Conservation (phyloP, 2,329 filamentous ascomycete genomes). For the Sporothrix humicola region DNA sequence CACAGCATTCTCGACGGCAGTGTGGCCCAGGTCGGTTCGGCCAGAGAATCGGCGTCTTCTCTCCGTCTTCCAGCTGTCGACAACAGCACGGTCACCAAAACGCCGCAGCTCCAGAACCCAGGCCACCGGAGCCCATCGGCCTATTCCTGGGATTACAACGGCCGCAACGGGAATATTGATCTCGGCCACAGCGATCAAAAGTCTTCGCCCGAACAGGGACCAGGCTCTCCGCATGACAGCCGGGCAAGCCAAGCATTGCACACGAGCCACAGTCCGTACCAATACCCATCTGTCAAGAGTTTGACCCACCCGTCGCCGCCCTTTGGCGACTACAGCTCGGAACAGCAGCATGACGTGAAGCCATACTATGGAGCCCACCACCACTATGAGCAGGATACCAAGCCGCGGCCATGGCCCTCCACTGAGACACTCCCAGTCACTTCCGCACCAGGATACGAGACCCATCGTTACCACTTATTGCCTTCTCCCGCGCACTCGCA, state of each 20-base stretch:
- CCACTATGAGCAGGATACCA: not conserved
- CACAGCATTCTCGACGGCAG: not conserved
- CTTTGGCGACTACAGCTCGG: not conserved
- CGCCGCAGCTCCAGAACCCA: not conserved
- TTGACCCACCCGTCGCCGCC: not conserved
- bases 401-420: not conserved
- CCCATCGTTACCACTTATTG: not conserved
- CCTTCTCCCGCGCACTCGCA: slow-evolving; percentile 6
- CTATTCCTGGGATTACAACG: not conserved
- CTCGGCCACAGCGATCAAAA: not conserved
- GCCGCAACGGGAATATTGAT: not conserved
- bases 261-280: not conserved
- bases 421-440: not conserved
- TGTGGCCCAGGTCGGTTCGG: not conserved
- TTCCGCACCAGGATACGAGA: not conserved
- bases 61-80: not conserved
- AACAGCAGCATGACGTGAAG: not conserved
- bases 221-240: not conserved
- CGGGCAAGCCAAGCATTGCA: not conserved
- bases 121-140: not conserved
- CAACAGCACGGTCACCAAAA: too few relatives aligned
- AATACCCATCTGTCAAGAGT: not conserved
- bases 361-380: not conserved
- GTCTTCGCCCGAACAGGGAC: not conserved
- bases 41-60: slow-evolving; percentile 14